Conservation (phyloP, 805 yeast species). For the Hanseniaspora thailandica region DNA sequence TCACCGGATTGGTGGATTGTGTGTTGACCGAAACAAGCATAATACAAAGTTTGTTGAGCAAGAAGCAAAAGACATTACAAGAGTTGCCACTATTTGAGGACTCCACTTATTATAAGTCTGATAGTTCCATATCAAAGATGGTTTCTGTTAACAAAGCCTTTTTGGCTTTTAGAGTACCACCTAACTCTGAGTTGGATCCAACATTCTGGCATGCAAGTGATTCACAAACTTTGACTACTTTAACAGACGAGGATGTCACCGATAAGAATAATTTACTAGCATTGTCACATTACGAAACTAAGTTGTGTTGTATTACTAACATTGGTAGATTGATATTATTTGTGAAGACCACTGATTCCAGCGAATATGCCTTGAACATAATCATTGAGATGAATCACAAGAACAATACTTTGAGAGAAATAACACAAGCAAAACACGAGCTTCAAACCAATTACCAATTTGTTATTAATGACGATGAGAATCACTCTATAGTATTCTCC, state of each 20-base stretch:
- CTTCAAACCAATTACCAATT: constrained; percentile 35
- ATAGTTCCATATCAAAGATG: background rate
- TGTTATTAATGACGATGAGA: constrained; percentile 34
- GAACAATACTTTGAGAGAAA: constrained; percentile 47
- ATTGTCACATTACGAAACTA: constrained; percentile 29
- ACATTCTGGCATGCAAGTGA: constrained; percentile 1
- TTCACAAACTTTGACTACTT: background rate
- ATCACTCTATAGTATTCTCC: constrained; percentile 45
- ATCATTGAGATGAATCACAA: constrained; percentile 47
- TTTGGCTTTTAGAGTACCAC: background rate
- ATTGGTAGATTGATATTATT: constrained; percentile 54
- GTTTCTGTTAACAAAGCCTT: constrained; percentile 2
- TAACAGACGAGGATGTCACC: background rate
- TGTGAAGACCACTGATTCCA: constrained; percentile 26
- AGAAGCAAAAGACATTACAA: background rate
- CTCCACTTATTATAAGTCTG: background rate
- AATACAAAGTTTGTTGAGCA: background rate
- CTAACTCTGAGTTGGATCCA: background rate
- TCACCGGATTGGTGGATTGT: constrained; percentile 6
- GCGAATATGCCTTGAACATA: constrained; percentile 35
- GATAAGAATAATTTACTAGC: constrained; percentile 2
- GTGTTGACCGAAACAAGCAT: background rate
- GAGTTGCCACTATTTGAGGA: constrained; percentile 11
- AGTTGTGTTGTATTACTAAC: constrained; percentile 48
- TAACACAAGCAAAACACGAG: constrained; percentile 32